These are phyloP conservation scores for Neonothopanus nambi DNA, from an alignment of 1,284 basidiomycete genomes.

Conservation along the genomic window DNA sequence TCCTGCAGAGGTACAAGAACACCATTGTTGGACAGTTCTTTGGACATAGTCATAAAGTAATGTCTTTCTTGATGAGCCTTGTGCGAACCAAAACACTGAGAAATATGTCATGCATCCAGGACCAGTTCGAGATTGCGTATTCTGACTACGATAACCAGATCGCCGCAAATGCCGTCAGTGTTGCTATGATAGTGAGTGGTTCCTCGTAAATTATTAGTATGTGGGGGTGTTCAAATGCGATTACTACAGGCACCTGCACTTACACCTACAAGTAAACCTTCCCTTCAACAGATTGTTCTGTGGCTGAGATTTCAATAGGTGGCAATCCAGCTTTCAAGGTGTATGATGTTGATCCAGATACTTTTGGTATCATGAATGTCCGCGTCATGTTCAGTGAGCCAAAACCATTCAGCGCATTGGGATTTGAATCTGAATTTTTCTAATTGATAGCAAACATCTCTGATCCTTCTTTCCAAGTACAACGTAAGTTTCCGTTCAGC, in stretches of 20 bases:
- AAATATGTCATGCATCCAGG: slow-evolving; percentile 33
- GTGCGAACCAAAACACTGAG: not conserved
- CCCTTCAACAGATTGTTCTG: not conserved
- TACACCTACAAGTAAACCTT: slow-evolving; percentile 49
- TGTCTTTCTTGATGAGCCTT: not conserved
- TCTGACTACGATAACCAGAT: slow-evolving; percentile 50
- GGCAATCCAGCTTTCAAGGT: slow-evolving; percentile 54
- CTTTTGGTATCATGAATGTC: slow-evolving; percentile 52
- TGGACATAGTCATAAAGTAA: slow-evolving; percentile 44
- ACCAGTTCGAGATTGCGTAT: slow-evolving; percentile 61
- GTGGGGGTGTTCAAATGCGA: too few species aligned
- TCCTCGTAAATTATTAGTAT: not conserved
- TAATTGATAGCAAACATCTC: slow-evolving; percentile 34
- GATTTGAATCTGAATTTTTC: not conserved
- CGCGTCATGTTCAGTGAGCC: slow-evolving; percentile 41
- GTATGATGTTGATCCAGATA: slow-evolving; percentile 55
- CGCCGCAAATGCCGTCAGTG: slow-evolving; percentile 48
- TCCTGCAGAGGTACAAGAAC: slow-evolving; percentile 55
- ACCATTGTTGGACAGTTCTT: slow-evolving; percentile 56
- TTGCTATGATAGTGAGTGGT: slow-evolving; percentile 44
- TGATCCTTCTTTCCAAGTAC: slow-evolving; percentile 37
- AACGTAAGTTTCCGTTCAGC: slow-evolving; percentile 25
- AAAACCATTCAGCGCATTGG: not conserved
- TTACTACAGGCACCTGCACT: slow-evolving; percentile 44
- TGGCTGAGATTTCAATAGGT: slow-evolving; percentile 27